Conservation (phyloP, 257 asterid species). For the Ligustrum vulgare region DNA sequence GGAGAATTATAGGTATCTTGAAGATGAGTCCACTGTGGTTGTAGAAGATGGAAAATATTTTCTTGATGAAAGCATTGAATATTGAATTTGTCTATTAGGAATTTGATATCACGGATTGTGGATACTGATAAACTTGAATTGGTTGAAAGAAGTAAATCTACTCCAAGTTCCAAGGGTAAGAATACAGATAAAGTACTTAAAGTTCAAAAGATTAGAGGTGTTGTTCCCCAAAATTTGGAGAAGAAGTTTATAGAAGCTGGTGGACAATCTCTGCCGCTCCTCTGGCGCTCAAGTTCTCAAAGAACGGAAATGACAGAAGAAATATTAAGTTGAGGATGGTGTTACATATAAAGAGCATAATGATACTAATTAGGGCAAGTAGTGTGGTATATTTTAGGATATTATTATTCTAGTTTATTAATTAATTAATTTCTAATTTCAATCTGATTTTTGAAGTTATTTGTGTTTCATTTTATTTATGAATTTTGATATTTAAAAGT, state of each 20-base stretch:
- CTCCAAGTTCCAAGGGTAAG: constrained; percentile 27
- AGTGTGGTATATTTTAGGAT: too few relatives aligned
- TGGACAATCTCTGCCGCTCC: constrained; percentile 32
- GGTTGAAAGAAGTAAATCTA: constrained; percentile 13
- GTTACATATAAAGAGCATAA: too few relatives aligned
- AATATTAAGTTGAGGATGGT: neutral
- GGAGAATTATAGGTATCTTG: constrained; percentile 44
- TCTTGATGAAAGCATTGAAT: constrained; percentile 40
- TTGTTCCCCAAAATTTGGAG: constrained; percentile 58
- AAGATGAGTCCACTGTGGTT: constrained; percentile 58
- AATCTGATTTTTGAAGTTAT: too few relatives aligned
- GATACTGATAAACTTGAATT: constrained; percentile 34
- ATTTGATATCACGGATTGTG: constrained; percentile 48
- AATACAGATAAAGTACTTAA: constrained; percentile 28
- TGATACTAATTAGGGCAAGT: too few relatives aligned
- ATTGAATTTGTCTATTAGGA: constrained; percentile 79
- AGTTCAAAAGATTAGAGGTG: constrained; percentile 46
- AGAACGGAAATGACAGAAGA: constrained; percentile 42
- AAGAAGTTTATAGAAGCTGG: constrained; percentile 55
- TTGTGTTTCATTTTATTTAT: too few relatives aligned
- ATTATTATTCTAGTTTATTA: too few relatives aligned
- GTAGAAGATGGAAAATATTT: constrained; percentile 45
- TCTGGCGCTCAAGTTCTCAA: constrained; percentile 53
- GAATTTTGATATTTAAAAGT: too few relatives aligned
- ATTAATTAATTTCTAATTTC: too few relatives aligned